Evolutionary conservation across 306 rosid species (phyloP).

Genomic region (Gleditsia sinensis): DNA sequence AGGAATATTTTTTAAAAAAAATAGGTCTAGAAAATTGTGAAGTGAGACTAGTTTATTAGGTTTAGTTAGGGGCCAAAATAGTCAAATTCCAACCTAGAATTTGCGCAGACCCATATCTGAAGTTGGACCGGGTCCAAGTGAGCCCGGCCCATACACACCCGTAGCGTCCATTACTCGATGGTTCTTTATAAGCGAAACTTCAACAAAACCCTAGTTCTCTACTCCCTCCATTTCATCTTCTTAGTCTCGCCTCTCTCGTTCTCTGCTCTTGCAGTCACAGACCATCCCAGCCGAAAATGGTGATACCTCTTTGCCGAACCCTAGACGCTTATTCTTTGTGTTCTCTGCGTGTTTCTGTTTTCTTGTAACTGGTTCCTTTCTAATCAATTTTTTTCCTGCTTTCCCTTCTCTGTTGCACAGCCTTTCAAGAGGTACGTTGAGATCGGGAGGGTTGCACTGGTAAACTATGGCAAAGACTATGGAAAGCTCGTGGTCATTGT

Average conservation of each 20-base stretch:
- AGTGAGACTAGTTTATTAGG: too few species aligned
- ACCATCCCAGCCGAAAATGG: constrained; percentile 44
- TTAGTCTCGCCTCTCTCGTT: neutral
- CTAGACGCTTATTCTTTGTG: neutral
- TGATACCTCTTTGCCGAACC: constrained; percentile 23
- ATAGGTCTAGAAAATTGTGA: too few species aligned
- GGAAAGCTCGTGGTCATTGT: constrained; percentile 94
- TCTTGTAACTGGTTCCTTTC: neutral
- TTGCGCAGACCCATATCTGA: neutral
- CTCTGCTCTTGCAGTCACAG: constrained; percentile 1
- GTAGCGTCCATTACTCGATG: neutral
- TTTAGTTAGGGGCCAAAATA: too few species aligned
- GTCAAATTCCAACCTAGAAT: too few species aligned
- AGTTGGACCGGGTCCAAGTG: neutral
- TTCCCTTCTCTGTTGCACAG: constrained; percentile 33
- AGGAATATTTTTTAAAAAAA: too few species aligned
- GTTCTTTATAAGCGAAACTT: neutral
- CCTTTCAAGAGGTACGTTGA: constrained; percentile 95
- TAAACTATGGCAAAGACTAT: constrained; percentile 88
- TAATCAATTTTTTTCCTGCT: neutral
- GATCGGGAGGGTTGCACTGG: constrained; percentile 90
- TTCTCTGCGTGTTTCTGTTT: too few species aligned
- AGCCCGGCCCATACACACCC: neutral
- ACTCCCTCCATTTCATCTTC: too few species aligned
- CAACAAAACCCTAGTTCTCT: constrained; percentile 25